A percentile compares a stretch with the other conserved stretches of the same genome.
phyloP scores from a whole-genome alignment of 768 basidiomycete species.

The Hypsizygus marmoreus region DNA sequence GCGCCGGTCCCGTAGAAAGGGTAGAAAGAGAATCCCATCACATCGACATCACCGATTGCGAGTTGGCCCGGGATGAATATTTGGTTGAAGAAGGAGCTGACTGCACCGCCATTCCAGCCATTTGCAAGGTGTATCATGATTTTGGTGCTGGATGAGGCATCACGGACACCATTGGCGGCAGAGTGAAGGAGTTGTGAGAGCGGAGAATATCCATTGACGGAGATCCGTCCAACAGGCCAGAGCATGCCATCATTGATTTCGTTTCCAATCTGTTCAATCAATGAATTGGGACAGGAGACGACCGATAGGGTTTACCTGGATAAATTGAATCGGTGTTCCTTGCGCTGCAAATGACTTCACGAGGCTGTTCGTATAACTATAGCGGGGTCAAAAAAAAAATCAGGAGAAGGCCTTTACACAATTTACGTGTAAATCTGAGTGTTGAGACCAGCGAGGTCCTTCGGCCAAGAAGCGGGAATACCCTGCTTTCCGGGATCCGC shows the following conservation, averaged over 20 bases:
- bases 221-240: slow-evolving; percentile 61
- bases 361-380: slow-evolving; percentile 52
- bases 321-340: slow-evolving; percentile 54
- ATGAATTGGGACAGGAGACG: not conserved
- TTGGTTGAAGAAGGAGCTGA: slow-evolving; percentile 50
- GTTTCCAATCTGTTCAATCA: slow-evolving; percentile 51
- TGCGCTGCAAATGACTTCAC: slow-evolving; percentile 54
- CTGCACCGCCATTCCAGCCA: slow-evolving; percentile 52
- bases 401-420: not conserved
- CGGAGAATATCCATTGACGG: slow-evolving; percentile 49
- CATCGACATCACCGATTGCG: slow-evolving; percentile 50
- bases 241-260: slow-evolving; percentile 68
- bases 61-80: slow-evolving; percentile 58
- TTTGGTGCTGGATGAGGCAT: slow-evolving; percentile 46
- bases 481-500: slow-evolving; percentile 65
- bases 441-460: slow-evolving; percentile 48
- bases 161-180: slow-evolving; percentile 54
- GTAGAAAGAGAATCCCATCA: slow-evolving; percentile 67
- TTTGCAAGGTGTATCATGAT: slow-evolving; percentile 64
- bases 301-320: slow-evolving; percentile 38
- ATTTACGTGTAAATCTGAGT: slow-evolving; percentile 56
- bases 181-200: slow-evolving; percentile 64
- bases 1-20: slow-evolving; percentile 63
- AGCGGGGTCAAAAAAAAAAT: not conserved
- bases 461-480: slow-evolving; percentile 61